These are phyloP conservation scores for Fusarium beomiforme DNA, from an alignment of 2,329 filamentous ascomycete genomes.

Conservation along the genomic window DNA sequence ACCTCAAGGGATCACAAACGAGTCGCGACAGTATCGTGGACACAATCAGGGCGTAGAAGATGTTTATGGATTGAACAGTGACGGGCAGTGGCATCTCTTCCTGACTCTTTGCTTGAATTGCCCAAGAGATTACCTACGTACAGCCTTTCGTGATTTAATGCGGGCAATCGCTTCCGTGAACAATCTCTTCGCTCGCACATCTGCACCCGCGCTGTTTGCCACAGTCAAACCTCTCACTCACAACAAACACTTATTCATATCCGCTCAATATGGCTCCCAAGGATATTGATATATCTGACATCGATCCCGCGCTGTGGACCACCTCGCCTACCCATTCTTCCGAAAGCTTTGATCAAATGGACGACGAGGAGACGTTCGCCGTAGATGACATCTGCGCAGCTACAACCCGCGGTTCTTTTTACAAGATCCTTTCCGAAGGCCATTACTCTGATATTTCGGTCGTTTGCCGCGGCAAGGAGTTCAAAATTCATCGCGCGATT, in stretches of 20 bases:
- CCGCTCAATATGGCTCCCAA: background rate
- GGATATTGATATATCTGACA: background rate
- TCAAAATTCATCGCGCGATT: constrained; percentile 48
- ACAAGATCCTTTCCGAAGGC: background rate
- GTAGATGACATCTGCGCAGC: constrained; percentile 1
- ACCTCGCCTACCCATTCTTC: no score
- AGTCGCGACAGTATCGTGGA: background rate
- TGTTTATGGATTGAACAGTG: background rate
- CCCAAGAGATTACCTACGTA: background rate
- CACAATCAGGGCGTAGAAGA: no score
- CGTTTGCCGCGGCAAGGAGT: constrained; percentile 41
- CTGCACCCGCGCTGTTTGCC: background rate
- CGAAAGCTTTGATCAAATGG: background rate
- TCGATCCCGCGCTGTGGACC: background rate
- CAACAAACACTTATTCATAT: background rate
- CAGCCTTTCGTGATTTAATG: background rate
- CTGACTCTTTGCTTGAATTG: background rate
- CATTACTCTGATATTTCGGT: constrained; percentile 49
- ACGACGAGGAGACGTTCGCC: background rate
- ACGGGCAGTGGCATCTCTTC: background rate
- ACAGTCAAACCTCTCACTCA: no score
- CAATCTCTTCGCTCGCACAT: background rate
- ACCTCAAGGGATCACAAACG: accelerated
- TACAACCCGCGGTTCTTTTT: background rate
- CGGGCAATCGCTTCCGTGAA: background rate